These are phyloP conservation scores for Podospora pseudoanserina DNA, from an alignment of 495 filamentous ascomycete genomes.

Conservation along the genomic window DNA sequence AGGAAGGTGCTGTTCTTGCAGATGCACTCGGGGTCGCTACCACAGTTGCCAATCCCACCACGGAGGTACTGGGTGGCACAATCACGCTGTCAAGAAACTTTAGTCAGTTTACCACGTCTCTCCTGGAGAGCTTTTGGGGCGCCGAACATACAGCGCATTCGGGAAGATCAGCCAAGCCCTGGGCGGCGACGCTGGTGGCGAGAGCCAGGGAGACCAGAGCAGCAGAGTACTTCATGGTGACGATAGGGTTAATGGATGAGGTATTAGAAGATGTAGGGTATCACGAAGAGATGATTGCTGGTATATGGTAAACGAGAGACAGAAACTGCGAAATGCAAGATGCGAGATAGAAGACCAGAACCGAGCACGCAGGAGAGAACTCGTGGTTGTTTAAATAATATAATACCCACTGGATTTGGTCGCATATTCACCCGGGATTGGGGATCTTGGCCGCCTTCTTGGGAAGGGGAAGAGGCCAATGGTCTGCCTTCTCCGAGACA, in stretches of 20 bases:
- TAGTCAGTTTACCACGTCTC: constrained; percentile 4
- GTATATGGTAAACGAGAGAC: constrained; percentile 4
- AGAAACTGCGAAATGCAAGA: not conserved
- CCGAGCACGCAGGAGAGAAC: no score
- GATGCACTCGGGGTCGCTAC: constrained; percentile 62
- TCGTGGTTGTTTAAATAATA: not conserved
- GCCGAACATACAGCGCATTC: constrained; percentile 49
- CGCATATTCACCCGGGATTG: constrained; percentile 5
- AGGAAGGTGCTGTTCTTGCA: constrained; percentile 61
- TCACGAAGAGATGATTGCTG: not conserved
- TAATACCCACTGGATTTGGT: not conserved
- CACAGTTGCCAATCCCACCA: constrained; percentile 51
- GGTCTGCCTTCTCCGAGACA: not conserved
- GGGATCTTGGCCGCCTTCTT: not conserved
- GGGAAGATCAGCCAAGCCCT: constrained; percentile 45
- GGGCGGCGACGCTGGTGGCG: constrained; percentile 36
- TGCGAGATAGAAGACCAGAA: not conserved
- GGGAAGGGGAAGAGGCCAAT: not conserved
- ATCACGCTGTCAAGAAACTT: constrained; percentile 38
- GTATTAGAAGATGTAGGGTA: not conserved
- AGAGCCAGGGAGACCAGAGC: constrained; percentile 32
- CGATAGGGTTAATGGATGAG: constrained; percentile 5
- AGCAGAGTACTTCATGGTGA: constrained; percentile 39
- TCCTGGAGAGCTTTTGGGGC: not conserved
- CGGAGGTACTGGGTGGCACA: constrained; percentile 52